Conservation (phyloP, 164 flowering plant species). For the Piper betle region DNA sequence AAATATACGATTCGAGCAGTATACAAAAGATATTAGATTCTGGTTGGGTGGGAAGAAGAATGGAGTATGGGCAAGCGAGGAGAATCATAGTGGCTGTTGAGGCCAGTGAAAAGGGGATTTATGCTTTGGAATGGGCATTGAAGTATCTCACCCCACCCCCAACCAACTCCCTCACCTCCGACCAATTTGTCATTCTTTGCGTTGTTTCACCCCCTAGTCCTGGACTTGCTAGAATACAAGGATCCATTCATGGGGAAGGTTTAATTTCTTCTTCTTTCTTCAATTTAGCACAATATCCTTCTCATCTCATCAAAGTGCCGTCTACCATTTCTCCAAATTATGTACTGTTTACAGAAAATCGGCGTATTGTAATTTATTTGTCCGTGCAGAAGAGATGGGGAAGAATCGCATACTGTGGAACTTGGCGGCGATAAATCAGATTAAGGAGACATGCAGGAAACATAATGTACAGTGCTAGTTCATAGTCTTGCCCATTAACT, state of each 20-base stretch:
- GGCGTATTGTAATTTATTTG: background rate
- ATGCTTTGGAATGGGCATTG: constrained; percentile 13
- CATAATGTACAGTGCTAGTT: constrained; percentile 3
- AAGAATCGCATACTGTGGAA: background rate
- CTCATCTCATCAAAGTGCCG: background rate
- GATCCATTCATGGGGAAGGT: no score
- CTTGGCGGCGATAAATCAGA: constrained; percentile 3
- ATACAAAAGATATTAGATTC: no score
- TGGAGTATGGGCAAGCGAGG: constrained; percentile 8
- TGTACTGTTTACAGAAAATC: no score
- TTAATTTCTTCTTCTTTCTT: background rate
- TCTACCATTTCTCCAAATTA: no score
- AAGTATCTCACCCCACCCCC: constrained; percentile 3
- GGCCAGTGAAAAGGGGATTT: constrained; percentile 5
- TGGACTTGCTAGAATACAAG: background rate
- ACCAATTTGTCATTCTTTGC: constrained; percentile 7
- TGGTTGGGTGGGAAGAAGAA: background rate
- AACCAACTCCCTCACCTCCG: background rate
- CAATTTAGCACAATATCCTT: background rate
- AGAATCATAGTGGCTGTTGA: constrained; percentile 11
- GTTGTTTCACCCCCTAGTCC: background rate
- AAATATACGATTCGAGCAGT: no score
- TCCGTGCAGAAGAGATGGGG: background rate
- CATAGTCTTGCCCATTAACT: no score
- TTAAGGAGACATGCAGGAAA: constrained; percentile 6